These are phyloP conservation scores for Ceratorhiza oryzae-sativae DNA, from an alignment of 1,284 basidiomycete genomes.

Conservation along the genomic window DNA sequence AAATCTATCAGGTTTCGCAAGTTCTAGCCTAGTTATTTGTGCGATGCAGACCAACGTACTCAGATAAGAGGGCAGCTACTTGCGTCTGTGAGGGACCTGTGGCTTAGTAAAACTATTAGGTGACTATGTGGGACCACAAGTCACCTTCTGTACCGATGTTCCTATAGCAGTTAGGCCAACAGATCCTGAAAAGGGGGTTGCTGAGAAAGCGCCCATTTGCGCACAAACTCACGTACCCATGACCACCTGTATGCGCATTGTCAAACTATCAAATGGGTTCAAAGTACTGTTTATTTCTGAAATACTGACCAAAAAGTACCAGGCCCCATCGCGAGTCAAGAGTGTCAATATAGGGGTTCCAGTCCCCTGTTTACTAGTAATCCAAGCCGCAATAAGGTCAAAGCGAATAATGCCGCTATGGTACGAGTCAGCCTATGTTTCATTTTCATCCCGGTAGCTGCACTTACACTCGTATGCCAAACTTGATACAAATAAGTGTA, in stretches of 20 bases:
- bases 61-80: slow-evolving; percentile 17
- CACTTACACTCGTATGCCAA: slow-evolving; percentile 27
- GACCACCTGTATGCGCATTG: slow-evolving; percentile 12
- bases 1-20: not conserved
- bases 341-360: slow-evolving; percentile 26
- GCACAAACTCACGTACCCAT: slow-evolving; percentile 4
- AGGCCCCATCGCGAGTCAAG: slow-evolving; percentile 29
- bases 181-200: not conserved
- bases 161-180: slow-evolving; percentile 22
- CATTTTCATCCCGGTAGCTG: not conserved
- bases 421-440: not conserved
- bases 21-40: no score
- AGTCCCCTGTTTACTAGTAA: not conserved
- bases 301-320: slow-evolving; percentile 34
- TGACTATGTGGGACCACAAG: not conserved
- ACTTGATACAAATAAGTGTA: not conserved
- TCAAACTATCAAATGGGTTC: not conserved
- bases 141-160: slow-evolving; percentile 20
- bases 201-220: not conserved
- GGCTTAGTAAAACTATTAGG: not conserved
- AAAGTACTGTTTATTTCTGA: not conserved
- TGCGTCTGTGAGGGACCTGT: slow-evolving; percentile 3
- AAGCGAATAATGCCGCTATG: slow-evolving; percentile 8
- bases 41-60: not conserved
- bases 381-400: slow-evolving; percentile 20